These are phyloP conservation scores for Helotiales sp. DNA, from an alignment of 2,329 filamentous ascomycete genomes.

Conservation along the genomic window DNA sequence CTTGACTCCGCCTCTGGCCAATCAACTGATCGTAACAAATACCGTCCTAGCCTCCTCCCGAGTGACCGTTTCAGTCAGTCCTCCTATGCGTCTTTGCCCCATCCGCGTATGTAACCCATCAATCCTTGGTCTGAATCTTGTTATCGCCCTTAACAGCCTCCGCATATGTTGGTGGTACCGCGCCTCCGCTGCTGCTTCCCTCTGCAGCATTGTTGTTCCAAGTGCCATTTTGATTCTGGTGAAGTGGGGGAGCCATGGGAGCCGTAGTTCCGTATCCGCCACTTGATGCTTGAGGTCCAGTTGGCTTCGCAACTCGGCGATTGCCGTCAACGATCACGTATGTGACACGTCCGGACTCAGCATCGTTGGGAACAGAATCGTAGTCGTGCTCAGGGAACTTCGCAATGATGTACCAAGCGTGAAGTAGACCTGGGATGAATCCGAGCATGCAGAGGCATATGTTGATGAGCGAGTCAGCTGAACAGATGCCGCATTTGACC, in stretches of 20 bases:
- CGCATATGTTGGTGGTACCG: constrained; percentile 81
- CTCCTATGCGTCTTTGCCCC: neutral
- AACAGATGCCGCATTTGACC: constrained; percentile 95
- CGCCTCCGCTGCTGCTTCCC: constrained; percentile 46
- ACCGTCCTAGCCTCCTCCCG: constrained; percentile 5
- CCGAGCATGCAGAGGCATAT: constrained; percentile 83
- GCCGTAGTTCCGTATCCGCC: constrained; percentile 42
- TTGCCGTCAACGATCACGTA: constrained; percentile 71
- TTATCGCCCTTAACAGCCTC: constrained; percentile 89
- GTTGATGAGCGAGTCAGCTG: constrained; percentile 92
- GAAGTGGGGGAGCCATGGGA: constrained; percentile 42
- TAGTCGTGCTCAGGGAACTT: constrained; percentile 82
- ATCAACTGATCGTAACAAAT: constrained; percentile 15
- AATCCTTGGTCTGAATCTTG: constrained; percentile 72
- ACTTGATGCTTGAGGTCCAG: constrained; percentile 5
- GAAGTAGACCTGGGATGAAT: constrained; percentile 84
- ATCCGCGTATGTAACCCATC: constrained; percentile 6
- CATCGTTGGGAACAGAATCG: constrained; percentile 62
- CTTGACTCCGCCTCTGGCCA: constrained; percentile 15
- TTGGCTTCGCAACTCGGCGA: constrained; percentile 1
- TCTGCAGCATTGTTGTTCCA: constrained; percentile 44
- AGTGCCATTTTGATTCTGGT: constrained; percentile 42
- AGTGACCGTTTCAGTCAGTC: neutral
- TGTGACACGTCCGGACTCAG: constrained; percentile 64
- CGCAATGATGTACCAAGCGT: constrained; percentile 98